Percentiles rank a stretch among this genome's conserved stretches.
These are phyloP conservation scores for Fusarium solani-melongenae DNA, from an alignment of 2,329 filamentous ascomycete species.

Conservation along the genomic window DNA sequence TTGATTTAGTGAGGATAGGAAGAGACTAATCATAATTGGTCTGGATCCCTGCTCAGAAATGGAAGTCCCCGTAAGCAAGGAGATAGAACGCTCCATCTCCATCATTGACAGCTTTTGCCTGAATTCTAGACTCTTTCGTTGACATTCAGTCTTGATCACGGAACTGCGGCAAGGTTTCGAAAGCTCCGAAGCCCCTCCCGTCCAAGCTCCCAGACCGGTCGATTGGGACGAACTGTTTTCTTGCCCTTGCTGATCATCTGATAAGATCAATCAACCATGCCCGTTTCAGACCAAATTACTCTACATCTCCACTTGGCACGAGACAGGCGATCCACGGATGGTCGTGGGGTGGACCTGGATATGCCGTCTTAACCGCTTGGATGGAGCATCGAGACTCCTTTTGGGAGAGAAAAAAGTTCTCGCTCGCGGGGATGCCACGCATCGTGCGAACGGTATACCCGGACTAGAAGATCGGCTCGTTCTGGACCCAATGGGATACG, in stretches of 20 bases:
- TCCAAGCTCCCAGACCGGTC: background rate
- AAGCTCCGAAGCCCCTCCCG: background rate
- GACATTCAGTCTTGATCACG: background rate
- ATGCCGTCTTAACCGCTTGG: background rate
- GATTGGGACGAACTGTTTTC: background rate
- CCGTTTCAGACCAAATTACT: background rate
- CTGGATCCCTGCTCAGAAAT: no score
- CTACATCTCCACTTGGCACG: background rate
- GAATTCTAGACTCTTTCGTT: background rate
- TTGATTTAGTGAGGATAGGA: no score
- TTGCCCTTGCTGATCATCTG: background rate
- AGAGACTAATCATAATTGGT: no score
- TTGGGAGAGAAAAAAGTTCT: background rate
- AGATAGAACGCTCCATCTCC: background rate
- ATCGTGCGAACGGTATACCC: background rate
- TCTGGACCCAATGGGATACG: background rate
- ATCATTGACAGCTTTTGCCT: background rate
- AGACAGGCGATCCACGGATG: background rate
- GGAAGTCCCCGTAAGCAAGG: no score
- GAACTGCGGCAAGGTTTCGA: background rate
- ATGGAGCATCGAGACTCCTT: background rate
- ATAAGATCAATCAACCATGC: background rate
- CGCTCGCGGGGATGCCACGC: background rate
- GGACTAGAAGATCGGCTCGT: background rate
- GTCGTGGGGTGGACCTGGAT: background rate